Evolutionary conservation across 306 rosid species (phyloP).

Genomic region (Senna tora): DNA sequence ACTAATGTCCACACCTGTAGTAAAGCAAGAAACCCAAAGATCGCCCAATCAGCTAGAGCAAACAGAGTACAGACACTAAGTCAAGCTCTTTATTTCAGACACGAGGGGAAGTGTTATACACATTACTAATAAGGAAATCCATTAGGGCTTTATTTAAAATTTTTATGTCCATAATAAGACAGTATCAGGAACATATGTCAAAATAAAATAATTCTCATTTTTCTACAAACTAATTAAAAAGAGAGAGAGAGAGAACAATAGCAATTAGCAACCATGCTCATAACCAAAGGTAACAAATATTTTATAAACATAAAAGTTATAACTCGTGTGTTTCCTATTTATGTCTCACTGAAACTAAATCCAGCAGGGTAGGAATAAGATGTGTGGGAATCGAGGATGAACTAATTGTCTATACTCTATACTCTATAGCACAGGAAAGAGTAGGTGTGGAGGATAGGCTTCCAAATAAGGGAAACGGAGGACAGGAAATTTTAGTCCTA

Average conservation of each 20-base stretch:
- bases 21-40: background rate
- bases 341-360: too few species aligned
- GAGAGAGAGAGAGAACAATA: too few species aligned
- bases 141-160: background rate
- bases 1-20: conserved; percentile 20
- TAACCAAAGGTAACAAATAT: too few species aligned
- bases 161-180: background rate
- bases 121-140: background rate
- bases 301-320: too few species aligned
- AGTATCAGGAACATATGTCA: background rate
- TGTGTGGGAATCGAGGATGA: background rate
- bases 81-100: conserved; percentile 16
- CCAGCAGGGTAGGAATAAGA: conserved; percentile 1
- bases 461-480: conserved; percentile 9
- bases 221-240: background rate
- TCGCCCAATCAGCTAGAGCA: background rate
- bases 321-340: too few species aligned
- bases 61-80: background rate
- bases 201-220: background rate
- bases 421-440: background rate
- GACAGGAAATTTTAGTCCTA: background rate
- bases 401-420: background rate
- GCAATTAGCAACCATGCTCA: too few species aligned
- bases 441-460: background rate
- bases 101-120: background rate